These are phyloP conservation scores for Beauveria brongniartii DNA, from an alignment of 2,329 filamentous ascomycete species.

Conservation along the genomic window DNA sequence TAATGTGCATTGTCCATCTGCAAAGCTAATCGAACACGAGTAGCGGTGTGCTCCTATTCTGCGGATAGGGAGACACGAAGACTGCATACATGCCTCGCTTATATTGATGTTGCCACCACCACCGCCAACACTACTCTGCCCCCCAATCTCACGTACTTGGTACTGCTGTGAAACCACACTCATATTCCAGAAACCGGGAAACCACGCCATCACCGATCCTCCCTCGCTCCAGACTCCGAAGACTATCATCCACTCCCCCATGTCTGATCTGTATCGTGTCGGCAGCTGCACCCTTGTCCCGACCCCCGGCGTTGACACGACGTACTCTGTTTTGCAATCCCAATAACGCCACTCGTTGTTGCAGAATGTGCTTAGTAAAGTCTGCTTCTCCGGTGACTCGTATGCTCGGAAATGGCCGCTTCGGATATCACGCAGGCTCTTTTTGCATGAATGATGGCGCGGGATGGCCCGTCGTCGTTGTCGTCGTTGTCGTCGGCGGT, in stretches of 20 bases:
- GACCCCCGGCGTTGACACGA: not conserved
- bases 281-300: not conserved
- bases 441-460: not conserved
- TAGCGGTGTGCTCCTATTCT: not conserved
- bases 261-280: not conserved
- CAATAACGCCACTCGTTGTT: not conserved
- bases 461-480: not conserved
- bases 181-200: not conserved
- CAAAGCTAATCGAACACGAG: not conserved
- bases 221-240: not conserved
- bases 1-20: not conserved
- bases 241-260: not conserved
- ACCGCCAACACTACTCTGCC: not conserved
- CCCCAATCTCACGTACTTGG: too few relatives aligned
- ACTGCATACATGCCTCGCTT: not conserved
- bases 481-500: too few relatives aligned
- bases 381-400: too few relatives aligned
- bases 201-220: not conserved
- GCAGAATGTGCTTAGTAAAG: too few relatives aligned
- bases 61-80: not conserved
- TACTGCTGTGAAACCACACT: not conserved
- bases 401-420: too few relatives aligned
- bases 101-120: slow-evolving; percentile 3
- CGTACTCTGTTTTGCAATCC: too few relatives aligned
- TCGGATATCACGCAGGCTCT: too few relatives aligned